A percentile compares a stretch with the other conserved stretches of the same genome.
These are phyloP conservation scores for Pichia exigua DNA, from an alignment of 805 yeast genomes.

Conservation along the genomic window DNA sequence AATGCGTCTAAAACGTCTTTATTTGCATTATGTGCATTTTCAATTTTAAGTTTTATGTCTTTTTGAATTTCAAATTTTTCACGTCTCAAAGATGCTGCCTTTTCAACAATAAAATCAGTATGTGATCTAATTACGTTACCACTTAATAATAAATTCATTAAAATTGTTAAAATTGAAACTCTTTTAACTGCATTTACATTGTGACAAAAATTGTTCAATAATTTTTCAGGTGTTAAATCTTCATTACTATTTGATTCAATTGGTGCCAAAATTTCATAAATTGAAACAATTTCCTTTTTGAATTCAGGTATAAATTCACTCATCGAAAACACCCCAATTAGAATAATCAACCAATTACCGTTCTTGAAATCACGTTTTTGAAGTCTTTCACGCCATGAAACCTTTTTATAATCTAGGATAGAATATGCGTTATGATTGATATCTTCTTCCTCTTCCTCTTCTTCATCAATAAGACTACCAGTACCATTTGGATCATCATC, in stretches of 20 bases:
- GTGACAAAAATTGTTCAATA: slow-evolving; percentile 46
- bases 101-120: slow-evolving; percentile 64
- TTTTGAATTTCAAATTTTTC: slow-evolving; percentile 58
- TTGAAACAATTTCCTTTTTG: slow-evolving; percentile 38
- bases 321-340: slow-evolving; percentile 63
- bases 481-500: slow-evolving; percentile 11
- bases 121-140: slow-evolving; percentile 52
- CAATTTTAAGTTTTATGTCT: slow-evolving; percentile 48
- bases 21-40: slow-evolving; percentile 40
- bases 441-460: slow-evolving; percentile 22
- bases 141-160: slow-evolving; percentile 55
- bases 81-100: slow-evolving; percentile 52
- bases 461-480: slow-evolving; percentile 16
- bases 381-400: slow-evolving; percentile 72
- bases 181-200: slow-evolving; percentile 46
- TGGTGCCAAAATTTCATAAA: slow-evolving; percentile 54
- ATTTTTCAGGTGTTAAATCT: slow-evolving; percentile 42
- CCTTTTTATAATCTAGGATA: slow-evolving; percentile 48
- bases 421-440: slow-evolving; percentile 37
- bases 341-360: slow-evolving; percentile 77
- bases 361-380: slow-evolving; percentile 68
- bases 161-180: slow-evolving; percentile 37
- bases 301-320: slow-evolving; percentile 53
- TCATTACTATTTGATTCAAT: slow-evolving; percentile 18
- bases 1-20: slow-evolving; percentile 31